Conservation (phyloP, 1,284 basidiomycete species). For the Sporisorium sorghi region DNA sequence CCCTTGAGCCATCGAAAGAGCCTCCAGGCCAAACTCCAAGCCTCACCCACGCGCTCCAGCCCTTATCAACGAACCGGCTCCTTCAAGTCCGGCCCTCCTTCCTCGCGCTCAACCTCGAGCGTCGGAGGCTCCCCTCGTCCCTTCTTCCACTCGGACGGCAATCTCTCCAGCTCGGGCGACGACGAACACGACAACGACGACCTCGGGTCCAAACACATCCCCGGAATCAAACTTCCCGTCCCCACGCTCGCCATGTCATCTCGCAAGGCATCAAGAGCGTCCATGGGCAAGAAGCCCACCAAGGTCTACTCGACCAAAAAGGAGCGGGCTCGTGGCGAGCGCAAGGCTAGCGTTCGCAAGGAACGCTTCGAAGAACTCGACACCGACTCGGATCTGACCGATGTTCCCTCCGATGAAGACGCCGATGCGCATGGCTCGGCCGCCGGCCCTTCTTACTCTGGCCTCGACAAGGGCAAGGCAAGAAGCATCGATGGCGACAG, state of each 20-base stretch:
- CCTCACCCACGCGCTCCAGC: constrained; percentile 29
- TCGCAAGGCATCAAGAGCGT: constrained; percentile 32
- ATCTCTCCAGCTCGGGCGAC: constrained; percentile 41
- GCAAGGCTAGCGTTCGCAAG: constrained; percentile 61
- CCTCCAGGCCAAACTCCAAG: constrained; percentile 43
- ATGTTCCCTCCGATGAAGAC: constrained; percentile 48
- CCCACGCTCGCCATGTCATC: constrained; percentile 52
- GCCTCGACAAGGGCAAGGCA: constrained; percentile 43
- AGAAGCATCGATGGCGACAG: constrained; percentile 46
- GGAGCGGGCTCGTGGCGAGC: constrained; percentile 50
- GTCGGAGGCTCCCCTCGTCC: constrained; percentile 46
- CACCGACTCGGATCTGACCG: constrained; percentile 52
- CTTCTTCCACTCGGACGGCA: constrained; percentile 42
- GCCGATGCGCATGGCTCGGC: constrained; percentile 8
- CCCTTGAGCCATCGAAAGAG: constrained; percentile 41
- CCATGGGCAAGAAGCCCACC: constrained; percentile 32
- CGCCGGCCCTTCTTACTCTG: constrained; percentile 27
- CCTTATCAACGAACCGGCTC: constrained; percentile 33
- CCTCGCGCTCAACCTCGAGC: constrained; percentile 44
- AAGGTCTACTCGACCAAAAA: constrained; percentile 47
- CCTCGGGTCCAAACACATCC: constrained; percentile 45
- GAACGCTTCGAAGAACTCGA: constrained; percentile 59
- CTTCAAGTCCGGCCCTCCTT: constrained; percentile 34
- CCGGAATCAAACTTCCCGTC: constrained; percentile 54
- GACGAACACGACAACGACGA: constrained; percentile 51